These are phyloP conservation scores for Austroboletus rostrupii DNA, from an alignment of 1,284 basidiomycete species.

Conservation along the genomic window DNA sequence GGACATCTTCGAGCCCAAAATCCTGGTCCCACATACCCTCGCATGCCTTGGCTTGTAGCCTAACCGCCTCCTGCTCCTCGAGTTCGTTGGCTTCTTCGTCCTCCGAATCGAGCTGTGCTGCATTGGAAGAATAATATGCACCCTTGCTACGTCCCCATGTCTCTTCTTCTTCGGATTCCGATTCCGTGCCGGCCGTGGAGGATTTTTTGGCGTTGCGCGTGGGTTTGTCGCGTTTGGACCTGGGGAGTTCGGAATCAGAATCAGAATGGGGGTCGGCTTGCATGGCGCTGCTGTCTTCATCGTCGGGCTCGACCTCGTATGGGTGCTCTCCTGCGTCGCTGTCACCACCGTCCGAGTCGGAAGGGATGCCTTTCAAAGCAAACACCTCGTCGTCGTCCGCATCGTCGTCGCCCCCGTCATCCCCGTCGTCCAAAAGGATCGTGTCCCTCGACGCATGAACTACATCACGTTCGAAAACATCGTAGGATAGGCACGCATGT, in stretches of 20 bases:
- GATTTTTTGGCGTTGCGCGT: conserved; percentile 33
- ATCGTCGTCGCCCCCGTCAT: conserved; percentile 32
- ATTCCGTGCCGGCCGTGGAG: conserved; percentile 28
- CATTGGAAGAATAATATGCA: conserved; percentile 85
- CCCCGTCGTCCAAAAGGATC: conserved; percentile 67
- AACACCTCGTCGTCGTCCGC: conserved; percentile 58
- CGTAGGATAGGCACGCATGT: not conserved
- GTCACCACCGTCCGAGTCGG: conserved; percentile 41
- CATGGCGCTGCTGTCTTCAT: conserved; percentile 48
- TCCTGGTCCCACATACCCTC: conserved; percentile 76
- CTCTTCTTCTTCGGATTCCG: conserved; percentile 60
- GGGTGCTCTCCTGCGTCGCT: conserved; percentile 47
- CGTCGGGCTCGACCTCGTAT: conserved; percentile 41
- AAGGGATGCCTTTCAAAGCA: conserved; percentile 28
- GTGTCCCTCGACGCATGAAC: conserved; percentile 73
- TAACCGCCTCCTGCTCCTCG: conserved; percentile 83
- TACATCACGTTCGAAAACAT: conserved; percentile 22
- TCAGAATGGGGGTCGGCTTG: conserved; percentile 41
- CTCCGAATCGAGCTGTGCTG: conserved; percentile 73
- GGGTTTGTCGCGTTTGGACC: conserved; percentile 32
- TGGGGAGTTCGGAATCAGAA: conserved; percentile 18
- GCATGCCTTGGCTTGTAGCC: conserved; percentile 74
- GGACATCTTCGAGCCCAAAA: conserved; percentile 76
- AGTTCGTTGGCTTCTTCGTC: conserved; percentile 84
- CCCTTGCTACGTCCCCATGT: conserved; percentile 77